Percentiles rank a stretch among this genome's conserved stretches.
phyloP scores from a whole-genome alignment of 352 stramenopile genomes.

The Phytophthora multivora region DNA sequence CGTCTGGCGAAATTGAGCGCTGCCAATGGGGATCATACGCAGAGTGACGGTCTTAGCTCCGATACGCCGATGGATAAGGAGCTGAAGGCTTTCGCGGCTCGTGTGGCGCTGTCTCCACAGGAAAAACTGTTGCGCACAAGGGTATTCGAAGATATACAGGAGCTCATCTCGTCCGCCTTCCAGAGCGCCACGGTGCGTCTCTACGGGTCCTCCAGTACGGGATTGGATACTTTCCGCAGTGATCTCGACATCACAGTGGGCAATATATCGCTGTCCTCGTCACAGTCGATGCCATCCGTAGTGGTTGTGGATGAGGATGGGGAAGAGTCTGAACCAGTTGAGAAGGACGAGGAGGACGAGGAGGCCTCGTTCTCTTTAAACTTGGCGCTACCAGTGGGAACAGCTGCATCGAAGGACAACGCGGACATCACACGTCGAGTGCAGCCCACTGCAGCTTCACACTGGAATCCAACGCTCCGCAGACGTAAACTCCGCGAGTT shows the following conservation, averaged over 20 bases:
- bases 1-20: not conserved
- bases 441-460: conserved; percentile 47
- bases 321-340: conserved; percentile 14
- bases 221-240: conserved; percentile 76
- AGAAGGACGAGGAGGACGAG: conserved; percentile 37
- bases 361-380: conserved; percentile 70
- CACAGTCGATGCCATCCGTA: conserved; percentile 14
- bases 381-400: conserved; percentile 40
- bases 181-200: conserved; percentile 52
- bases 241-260: conserved; percentile 78
- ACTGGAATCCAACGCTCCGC: conserved; percentile 74
- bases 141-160: conserved; percentile 52
- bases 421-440: conserved; percentile 35
- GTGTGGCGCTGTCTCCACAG: conserved; percentile 47
- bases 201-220: conserved; percentile 75
- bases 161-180: conserved; percentile 49
- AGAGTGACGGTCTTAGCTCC: not conserved
- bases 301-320: conserved; percentile 20
- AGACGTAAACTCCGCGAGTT: conserved; percentile 61
- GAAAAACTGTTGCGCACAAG: conserved; percentile 45
- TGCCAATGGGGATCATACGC: conserved; percentile 1
- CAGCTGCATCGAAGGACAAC: conserved; percentile 23
- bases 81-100: conserved; percentile 47
- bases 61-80: conserved; percentile 46
- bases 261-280: conserved; percentile 40